Base-by-base conservation (phyloP, 2,329 filamentous ascomycete species). In the Aspergillus aculeatinus region DNA sequence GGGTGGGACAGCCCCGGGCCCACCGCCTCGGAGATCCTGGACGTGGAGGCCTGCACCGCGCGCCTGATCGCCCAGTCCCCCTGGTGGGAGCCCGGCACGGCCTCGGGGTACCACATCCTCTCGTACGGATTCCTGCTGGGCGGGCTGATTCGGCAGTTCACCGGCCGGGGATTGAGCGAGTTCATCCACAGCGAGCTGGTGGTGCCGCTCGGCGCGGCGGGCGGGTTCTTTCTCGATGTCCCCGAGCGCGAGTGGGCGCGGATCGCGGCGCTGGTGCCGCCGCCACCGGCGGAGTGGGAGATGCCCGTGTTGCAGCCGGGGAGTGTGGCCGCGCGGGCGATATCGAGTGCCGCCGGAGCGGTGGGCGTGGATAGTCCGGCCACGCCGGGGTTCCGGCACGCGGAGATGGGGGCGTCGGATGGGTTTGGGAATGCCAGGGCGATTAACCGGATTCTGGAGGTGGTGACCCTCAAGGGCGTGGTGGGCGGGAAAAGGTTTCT, bases 401-500 rank as follows among this genome's bases (percentile, higher is more conserved):
- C 75, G 2, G 79, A 80, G 52, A 65, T 82, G 4, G 79, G 80
- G 0, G 76, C 76, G 0, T 63, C 69, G 1, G 82, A 81, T 60
- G 82, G 81, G 0, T 77, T 81, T 55, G 64, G 68, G 1, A 84
- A 83, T 61, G 79, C 81, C 11, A 71, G 76, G 4, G 73, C 72
- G 0, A 52, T 84, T 25, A 76, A 73, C 5, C 71, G 71, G 1
- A 78, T 84, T 21, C 68, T 81, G 7, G 78, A 77, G 5, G 58
- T 74, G 5, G 67, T 81, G 19, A 66, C 77, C 3, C 61, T 72
- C 0, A 67, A 69, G 11, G 77, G 77, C 0, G 58, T 56, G 2
- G 70, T 75, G 3, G 70, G 74, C 51, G 74, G 75, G 1, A 66
- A 67, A 16, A 68, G 66, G n/a, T 67, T 80, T 44, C 63, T 84